phyloP scores from a whole-genome alignment of 306 rosid species.

The Trichosanthes cucumerina region DNA sequence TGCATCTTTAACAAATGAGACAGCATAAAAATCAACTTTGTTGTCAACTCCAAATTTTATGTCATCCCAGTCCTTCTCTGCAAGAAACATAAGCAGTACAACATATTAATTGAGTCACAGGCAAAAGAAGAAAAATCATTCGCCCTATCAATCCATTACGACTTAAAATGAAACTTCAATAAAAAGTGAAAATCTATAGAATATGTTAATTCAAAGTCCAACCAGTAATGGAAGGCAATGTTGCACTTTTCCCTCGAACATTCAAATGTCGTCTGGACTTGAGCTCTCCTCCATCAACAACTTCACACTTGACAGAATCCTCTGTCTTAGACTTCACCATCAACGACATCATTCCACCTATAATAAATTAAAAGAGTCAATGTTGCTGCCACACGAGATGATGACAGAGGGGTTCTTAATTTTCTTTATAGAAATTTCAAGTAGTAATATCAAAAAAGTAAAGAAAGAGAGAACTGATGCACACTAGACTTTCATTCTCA shows the following conservation, averaged over 20 bases:
- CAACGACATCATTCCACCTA: constrained; percentile 99
- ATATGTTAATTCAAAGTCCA: constrained; percentile 15
- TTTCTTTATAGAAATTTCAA: background rate
- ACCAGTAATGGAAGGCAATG: constrained; percentile 97
- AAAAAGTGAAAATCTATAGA: background rate
- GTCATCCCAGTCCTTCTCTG: constrained; percentile 99
- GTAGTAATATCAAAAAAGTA: background rate
- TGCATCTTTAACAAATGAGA: constrained; percentile 94
- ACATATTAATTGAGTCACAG: background rate
- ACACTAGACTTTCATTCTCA: background rate
- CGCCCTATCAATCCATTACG: constrained; percentile 1
- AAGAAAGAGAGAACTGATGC: background rate
- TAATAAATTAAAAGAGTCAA: constrained; percentile 22
- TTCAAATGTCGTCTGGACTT: constrained; percentile 88
- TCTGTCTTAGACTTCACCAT: constrained; percentile 66
- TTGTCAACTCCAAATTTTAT: constrained; percentile 97
- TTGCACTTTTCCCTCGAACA: constrained; percentile 98
- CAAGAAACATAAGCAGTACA: constrained; percentile 15
- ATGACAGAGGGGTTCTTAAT: background rate
- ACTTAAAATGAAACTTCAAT: background rate
- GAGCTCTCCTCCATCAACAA: constrained; percentile 97
- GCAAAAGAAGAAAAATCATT: background rate
- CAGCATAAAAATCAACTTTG: constrained; percentile 97
- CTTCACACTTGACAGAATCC: constrained; percentile 91
- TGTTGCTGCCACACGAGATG: background rate